Percentiles rank a stretch among this genome's conserved stretches.
These are phyloP conservation scores for Capsella rubella DNA, from an alignment of 441 rosid species.

Conservation along the genomic window DNA sequence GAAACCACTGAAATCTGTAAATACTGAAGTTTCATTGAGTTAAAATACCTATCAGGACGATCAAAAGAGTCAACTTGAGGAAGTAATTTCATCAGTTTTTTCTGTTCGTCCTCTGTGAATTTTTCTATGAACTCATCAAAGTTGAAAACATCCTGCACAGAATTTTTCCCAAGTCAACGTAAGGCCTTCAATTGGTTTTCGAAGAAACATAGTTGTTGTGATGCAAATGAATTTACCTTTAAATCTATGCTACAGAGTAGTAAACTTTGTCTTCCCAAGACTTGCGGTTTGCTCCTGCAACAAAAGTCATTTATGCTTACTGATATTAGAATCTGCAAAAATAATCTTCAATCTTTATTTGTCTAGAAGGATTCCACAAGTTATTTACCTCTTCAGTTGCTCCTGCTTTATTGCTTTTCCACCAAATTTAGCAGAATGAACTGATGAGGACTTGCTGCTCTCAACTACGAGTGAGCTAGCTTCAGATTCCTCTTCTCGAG, in stretches of 20 bases:
- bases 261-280: slow-evolving; percentile 62
- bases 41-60: slow-evolving; percentile 63
- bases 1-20: slow-evolving; percentile 9
- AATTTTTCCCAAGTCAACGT: not conserved
- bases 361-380: not conserved
- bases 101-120: slow-evolving; percentile 83
- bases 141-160: slow-evolving; percentile 74
- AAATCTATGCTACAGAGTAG: slow-evolving; percentile 73
- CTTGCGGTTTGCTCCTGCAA: slow-evolving; percentile 73
- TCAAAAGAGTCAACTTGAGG: slow-evolving; percentile 64
- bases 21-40: slow-evolving; percentile 23
- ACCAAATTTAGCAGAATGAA: slow-evolving; percentile 38
- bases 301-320: not conserved
- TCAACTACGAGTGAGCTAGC: slow-evolving; percentile 92
- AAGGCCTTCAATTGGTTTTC: not conserved
- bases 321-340: slow-evolving; percentile 7
- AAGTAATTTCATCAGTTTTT: slow-evolving; percentile 69
- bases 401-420: slow-evolving; percentile 45
- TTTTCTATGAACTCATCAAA: slow-evolving; percentile 71
- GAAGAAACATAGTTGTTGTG: slow-evolving; percentile 12
- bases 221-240: slow-evolving; percentile 57
- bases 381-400: slow-evolving; percentile 53
- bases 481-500: slow-evolving; percentile 95
- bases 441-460: slow-evolving; percentile 49
- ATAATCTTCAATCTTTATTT: slow-evolving; percentile 8